These are phyloP conservation scores for Penicillium palitans DNA, from an alignment of 2,329 filamentous ascomycete species.

Conservation along the genomic window DNA sequence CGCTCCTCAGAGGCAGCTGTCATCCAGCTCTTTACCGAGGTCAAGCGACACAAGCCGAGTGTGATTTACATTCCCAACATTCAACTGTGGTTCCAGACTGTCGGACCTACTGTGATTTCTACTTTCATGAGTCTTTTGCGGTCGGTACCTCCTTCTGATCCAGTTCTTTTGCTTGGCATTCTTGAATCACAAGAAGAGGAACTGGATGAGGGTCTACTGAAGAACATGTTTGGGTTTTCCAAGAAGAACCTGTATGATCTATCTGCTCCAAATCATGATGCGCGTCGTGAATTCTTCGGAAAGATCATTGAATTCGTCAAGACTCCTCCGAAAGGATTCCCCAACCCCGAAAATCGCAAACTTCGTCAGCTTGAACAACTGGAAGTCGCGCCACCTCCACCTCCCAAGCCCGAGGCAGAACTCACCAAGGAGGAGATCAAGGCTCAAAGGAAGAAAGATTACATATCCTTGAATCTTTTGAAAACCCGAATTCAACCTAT, in stretches of 20 bases:
- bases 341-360: slow-evolving; percentile 81
- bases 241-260: slow-evolving; percentile 74
- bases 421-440: slow-evolving; percentile 77
- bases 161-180: slow-evolving; percentile 83
- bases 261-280: slow-evolving; percentile 59
- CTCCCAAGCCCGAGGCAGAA: slow-evolving; percentile 61
- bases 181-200: slow-evolving; percentile 68
- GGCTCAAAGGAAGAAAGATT: slow-evolving; percentile 76
- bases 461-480: slow-evolving; percentile 77
- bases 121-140: slow-evolving; percentile 82
- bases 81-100: slow-evolving; percentile 78
- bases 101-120: slow-evolving; percentile 65
- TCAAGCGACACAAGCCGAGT: slow-evolving; percentile 90
- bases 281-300: slow-evolving; percentile 77
- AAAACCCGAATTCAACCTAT: slow-evolving; percentile 90
- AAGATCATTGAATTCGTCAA: slow-evolving; percentile 73
- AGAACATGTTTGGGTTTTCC: slow-evolving; percentile 83
- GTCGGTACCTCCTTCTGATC: slow-evolving; percentile 84
- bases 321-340: slow-evolving; percentile 80
- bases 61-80: slow-evolving; percentile 93
- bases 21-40: slow-evolving; percentile 86
- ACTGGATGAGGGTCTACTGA: slow-evolving; percentile 64
- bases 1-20: slow-evolving; percentile 83
- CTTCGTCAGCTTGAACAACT: slow-evolving; percentile 78
- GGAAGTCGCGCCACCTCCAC: slow-evolving; percentile 70